Evolutionary conservation across 192 early-diverging fungal genomes (phyloP), one percentile per base, ranked within the genome.

Genomic region (Spinellus fusiger): DNA sequence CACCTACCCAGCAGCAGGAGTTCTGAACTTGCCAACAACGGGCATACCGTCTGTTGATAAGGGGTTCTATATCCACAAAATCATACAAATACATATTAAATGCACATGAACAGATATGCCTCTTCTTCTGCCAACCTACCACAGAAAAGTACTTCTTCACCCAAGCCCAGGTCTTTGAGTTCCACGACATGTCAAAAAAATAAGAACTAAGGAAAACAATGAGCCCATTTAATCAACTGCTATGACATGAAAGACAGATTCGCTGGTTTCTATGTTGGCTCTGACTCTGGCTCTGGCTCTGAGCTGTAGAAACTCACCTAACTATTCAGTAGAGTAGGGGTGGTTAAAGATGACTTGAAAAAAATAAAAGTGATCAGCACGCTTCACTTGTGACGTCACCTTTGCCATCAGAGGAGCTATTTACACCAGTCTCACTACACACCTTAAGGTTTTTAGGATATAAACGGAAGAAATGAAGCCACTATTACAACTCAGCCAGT

Each of bases 11-110:
- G 80, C 77, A 33, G 88, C 81, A 54, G 85, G 80, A 16, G 77
- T 78, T 73, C 88, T 84, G 82, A 85, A 89, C 46, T 81, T 78
- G 51, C 79, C 82, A 49, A 77, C 72, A 52, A 77, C 75, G 32
- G 85, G 80, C 83, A 86, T 85, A 65, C 85, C 86, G 27, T 84
- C 75, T 52, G 77, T 81, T 53, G 80, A 80, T 47, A 84, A 76
- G 38, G 79, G 80, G 68, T 81, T 84, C 81, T 83, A 69, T 59
- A 38, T n/a, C n/a, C n/a, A n/a, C n/a, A n/a, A n/a, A n/a, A n/a
- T n/a, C 7, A 23, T 47, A 46, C n/a, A 33, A 8, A 27, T 15
- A 33, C 25, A 5, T 16, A 9, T 26, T 57, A 25, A 34, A 49
- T 47, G 44, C 28, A 20, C 23, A 9, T 56, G 31, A 54, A 20